Base-by-base conservation (phyloP, 2,329 filamentous ascomycete species). In the Cryphonectria naterciae region DNA sequence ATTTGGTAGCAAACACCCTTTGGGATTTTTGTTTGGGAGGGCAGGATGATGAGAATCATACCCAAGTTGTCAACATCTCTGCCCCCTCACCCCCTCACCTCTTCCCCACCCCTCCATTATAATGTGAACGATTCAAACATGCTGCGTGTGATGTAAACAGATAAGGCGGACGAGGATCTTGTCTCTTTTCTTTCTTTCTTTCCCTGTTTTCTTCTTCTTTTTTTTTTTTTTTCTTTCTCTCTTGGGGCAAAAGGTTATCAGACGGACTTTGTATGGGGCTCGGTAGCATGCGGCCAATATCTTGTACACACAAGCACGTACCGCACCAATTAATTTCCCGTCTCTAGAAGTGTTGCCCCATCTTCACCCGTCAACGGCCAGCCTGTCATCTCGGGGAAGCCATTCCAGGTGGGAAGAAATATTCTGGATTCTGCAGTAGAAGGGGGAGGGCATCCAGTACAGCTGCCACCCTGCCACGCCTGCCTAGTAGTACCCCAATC, bases 321-420 rank as follows among this genome's bases (percentile, higher is more conserved):
- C 52, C 54, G 19, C 25, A 58, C 3, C 13, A 13, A 58, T 32
- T 35, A 32, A 58, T 58, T 35, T 58, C 54, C 54, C 25, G 25
- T 19, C 15, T 32, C 15, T 58, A 8, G 25, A 28, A 32, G 54
- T 15, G 15, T 4, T 13, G n/a, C 22, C 22, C 46, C 46, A 28
- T 56, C 52, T 56, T 49, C 46, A 49, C 46, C 46, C 52, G 52
- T 56, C 52, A 56, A 56, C 52, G 54, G 25, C 25, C 54, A 58
- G 25, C 54, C 54, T 58, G 54, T 58, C 54, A 58, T 56, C 54
- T 58, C 54, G 54, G 54, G n/a, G 54, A 58, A 58, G 54, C 54
- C 5, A 58, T 32, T 58, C 25, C 54, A 58, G 5, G 54, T 32
- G 54, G 54, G 5, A 58, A 32, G 54, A 25, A 56, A 56, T 28